Percentiles rank a stretch among this genome's conserved stretches.
Evolutionary conservation across 768 basidiomycete genomes (phyloP).

Genomic region (Mrakia frigida): DNA sequence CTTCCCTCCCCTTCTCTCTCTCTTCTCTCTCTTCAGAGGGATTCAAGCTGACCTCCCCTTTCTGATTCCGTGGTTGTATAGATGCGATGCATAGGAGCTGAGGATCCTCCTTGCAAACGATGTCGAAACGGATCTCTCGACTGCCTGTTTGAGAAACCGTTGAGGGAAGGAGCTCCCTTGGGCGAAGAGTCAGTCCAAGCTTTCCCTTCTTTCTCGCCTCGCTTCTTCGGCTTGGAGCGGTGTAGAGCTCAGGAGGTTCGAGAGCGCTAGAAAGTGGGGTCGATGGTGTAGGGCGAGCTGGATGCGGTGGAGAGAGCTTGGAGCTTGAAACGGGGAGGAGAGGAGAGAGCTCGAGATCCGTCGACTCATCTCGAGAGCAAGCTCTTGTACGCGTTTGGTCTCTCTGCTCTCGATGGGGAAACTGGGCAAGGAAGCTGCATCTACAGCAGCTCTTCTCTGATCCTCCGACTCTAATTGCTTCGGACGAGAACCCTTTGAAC

Average conservation of each 20-base stretch:
- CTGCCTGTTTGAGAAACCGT: constrained; percentile 92
- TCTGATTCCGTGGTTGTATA: constrained; percentile 41
- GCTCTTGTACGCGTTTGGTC: no score
- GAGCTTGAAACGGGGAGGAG: no score
- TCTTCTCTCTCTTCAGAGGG: no score
- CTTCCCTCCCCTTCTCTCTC: not conserved
- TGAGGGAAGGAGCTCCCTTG: constrained; percentile 74
- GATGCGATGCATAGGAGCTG: constrained; percentile 94
- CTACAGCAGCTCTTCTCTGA: no score
- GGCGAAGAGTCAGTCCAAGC: constrained; percentile 70
- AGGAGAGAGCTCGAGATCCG: no score
- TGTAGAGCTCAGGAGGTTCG: constrained; percentile 16
- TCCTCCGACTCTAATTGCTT: not conserved
- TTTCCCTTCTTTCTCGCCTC: not conserved
- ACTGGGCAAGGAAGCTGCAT: no score
- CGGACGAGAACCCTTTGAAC: not conserved
- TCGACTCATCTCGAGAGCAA: no score
- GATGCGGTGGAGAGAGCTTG: no score
- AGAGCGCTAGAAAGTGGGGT: not conserved
- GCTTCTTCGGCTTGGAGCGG: constrained; percentile 29
- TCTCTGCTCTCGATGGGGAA: no score
- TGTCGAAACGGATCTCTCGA: constrained; percentile 84
- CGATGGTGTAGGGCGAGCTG: no score
- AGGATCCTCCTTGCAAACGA: constrained; percentile 92
- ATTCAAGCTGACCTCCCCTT: not conserved